These are phyloP conservation scores for Chytridium lagenaria DNA, from an alignment of 371 early-diverging fungal species.

Conservation along the genomic window DNA sequence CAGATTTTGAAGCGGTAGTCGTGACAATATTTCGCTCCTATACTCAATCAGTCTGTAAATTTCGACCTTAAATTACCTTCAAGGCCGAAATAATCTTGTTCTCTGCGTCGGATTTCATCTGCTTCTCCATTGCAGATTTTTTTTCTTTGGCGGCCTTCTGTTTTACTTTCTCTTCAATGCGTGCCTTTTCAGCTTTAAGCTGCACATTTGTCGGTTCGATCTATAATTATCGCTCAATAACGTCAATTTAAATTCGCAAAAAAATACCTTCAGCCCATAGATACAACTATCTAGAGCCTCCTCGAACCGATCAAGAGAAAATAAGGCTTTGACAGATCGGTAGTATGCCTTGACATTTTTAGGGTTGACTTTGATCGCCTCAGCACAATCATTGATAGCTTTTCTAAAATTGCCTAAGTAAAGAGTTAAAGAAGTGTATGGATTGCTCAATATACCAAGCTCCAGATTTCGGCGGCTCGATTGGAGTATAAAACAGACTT, in stretches of 20 bases:
- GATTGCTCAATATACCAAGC: slow-evolving; percentile 58
- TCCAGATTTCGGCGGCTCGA: slow-evolving; percentile 92
- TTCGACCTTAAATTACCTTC: slow-evolving; percentile 20
- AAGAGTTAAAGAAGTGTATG: not conserved
- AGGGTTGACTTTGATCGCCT: slow-evolving; percentile 79
- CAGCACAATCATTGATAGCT: slow-evolving; percentile 87
- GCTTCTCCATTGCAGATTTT: slow-evolving; percentile 22
- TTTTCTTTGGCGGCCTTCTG: slow-evolving; percentile 33
- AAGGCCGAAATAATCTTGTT: slow-evolving; percentile 26
- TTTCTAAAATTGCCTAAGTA: slow-evolving; percentile 77
- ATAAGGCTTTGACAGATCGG: slow-evolving; percentile 85
- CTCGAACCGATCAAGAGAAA: slow-evolving; percentile 73
- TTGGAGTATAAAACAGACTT: slow-evolving; percentile 83
- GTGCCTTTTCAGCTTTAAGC: slow-evolving; percentile 52
- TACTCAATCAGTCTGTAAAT: not conserved
- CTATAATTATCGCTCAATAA: slow-evolving; percentile 10
- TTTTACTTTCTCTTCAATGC: slow-evolving; percentile 33
- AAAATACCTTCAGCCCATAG: slow-evolving; percentile 60
- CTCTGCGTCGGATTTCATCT: slow-evolving; percentile 29
- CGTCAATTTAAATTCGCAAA: not conserved
- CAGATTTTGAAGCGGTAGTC: slow-evolving; percentile 34
- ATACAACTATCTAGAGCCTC: slow-evolving; percentile 89
- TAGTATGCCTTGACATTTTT: slow-evolving; percentile 90
- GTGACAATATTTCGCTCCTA: slow-evolving; percentile 65
- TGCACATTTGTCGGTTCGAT: slow-evolving; percentile 75